A percentile compares a stretch with the other conserved stretches of the same genome.
phyloP scores from a whole-genome alignment of 2,329 filamentous ascomycete species.

The Ceratocystis smalleyi region DNA sequence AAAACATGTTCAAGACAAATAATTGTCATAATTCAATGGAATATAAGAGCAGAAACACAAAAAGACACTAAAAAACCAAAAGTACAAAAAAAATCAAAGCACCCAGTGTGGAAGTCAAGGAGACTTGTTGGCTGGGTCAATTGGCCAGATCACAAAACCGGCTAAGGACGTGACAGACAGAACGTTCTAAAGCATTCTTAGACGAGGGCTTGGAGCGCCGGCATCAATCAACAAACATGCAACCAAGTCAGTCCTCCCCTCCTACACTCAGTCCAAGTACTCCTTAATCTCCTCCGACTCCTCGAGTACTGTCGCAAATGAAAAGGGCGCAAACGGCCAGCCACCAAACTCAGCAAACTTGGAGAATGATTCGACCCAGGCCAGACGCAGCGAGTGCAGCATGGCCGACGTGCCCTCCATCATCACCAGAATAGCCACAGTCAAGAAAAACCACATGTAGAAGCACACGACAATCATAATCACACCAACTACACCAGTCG shows the following conservation, averaged over 20 bases:
- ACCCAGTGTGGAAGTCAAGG: neutral
- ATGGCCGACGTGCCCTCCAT: conserved; percentile 97
- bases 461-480: conserved; percentile 72
- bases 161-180: too few relatives aligned
- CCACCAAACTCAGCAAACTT: conserved; percentile 92
- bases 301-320: conserved; percentile 69
- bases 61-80: conserved; percentile 6
- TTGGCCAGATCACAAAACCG: too few relatives aligned
- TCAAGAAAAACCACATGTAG: conserved; percentile 79
- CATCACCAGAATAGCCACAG: conserved; percentile 55
- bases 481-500: conserved; percentile 51
- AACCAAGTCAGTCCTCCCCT: neutral
- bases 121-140: neutral
- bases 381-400: conserved; percentile 70
- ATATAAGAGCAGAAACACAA: conserved; percentile 1
- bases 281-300: conserved; percentile 54
- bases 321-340: conserved; percentile 76
- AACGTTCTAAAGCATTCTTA: too few relatives aligned
- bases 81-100: conserved; percentile 14
- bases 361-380: conserved; percentile 96
- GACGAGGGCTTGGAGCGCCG: neutral
- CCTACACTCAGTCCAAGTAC: conserved; percentile 31
- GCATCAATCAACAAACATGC: neutral
- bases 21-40: neutral
- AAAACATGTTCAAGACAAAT: neutral